These are phyloP conservation scores for Clarireedia sp. DNA, from an alignment of 2,329 filamentous ascomycete genomes.

Conservation along the genomic window DNA sequence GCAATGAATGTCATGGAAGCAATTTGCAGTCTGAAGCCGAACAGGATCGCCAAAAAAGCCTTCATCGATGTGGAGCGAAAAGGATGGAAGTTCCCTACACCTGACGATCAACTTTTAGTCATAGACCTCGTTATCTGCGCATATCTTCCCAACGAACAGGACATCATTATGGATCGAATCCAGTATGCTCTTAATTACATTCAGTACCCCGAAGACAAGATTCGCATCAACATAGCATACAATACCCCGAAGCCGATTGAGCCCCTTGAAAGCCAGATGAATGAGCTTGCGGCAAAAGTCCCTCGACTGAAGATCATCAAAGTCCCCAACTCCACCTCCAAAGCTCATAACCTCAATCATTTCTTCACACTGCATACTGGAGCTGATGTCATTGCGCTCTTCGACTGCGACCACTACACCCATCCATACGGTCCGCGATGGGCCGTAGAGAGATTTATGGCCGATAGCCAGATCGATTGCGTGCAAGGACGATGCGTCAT, in stretches of 20 bases:
- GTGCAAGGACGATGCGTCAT: conserved; percentile 43
- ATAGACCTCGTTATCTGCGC: conserved; percentile 42
- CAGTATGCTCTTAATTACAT: conserved; percentile 40
- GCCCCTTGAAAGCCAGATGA: conserved; percentile 36
- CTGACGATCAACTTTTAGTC: conserved; percentile 33
- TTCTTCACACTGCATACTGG: conserved; percentile 37
- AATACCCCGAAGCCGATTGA: conserved; percentile 41
- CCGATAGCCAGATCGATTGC: conserved; percentile 36
- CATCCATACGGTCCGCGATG: conserved; percentile 41
- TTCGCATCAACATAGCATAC: conserved; percentile 41
- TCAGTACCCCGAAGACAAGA: conserved; percentile 37
- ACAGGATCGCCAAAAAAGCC: conserved; percentile 31
- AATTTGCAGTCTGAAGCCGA: conserved; percentile 32
- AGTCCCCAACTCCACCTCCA: conserved; percentile 40
- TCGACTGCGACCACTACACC: conserved; percentile 43
- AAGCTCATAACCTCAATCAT: conserved; percentile 43
- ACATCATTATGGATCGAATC: conserved; percentile 41
- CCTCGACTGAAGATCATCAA: conserved; percentile 38
- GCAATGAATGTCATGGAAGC: conserved; percentile 35
- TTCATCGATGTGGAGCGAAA: conserved; percentile 32
- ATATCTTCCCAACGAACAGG: conserved; percentile 43
- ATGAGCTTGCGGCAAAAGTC: conserved; percentile 31
- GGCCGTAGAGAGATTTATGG: conserved; percentile 39
- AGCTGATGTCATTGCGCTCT: conserved; percentile 40
- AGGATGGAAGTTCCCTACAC: conserved; percentile 35